Evolutionary conservation across 2,329 filamentous ascomycete species (phyloP).

Genomic region (Nemania abortiva): DNA sequence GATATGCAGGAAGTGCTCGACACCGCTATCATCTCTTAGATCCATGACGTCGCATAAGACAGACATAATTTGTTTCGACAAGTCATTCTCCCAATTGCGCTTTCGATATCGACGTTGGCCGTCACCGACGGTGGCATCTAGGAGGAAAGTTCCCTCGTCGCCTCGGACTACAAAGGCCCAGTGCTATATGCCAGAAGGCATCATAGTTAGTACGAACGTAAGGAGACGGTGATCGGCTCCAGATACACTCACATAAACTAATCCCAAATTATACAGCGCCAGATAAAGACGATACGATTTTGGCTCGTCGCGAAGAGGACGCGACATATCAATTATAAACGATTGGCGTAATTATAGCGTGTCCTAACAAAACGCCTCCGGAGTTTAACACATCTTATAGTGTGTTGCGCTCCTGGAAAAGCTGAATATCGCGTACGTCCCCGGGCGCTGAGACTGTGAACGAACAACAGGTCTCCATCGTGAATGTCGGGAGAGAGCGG

Average conservation of each 20-base stretch:
- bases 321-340: not conserved
- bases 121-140: not conserved
- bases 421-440: too few relatives aligned
- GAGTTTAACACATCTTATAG: too few relatives aligned
- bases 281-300: conserved; percentile 14
- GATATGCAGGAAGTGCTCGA: not conserved
- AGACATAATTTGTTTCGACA: not conserved
- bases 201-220: not conserved
- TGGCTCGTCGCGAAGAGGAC: not conserved
- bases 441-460: not conserved
- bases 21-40: conserved; percentile 2
- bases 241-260: not conserved
- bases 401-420: too few relatives aligned
- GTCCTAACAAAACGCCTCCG: not conserved
- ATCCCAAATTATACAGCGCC: not conserved
- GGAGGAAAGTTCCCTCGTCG: not conserved
- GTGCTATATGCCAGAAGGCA: not conserved
- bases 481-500: not conserved
- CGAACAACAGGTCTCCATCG: not conserved
- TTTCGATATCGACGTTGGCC: conserved; percentile 5
- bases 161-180: conserved; percentile 13
- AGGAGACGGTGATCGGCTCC: not conserved
- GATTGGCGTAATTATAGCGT: not conserved
- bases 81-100: not conserved
- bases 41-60: conserved; percentile 20